A percentile compares a stretch with the other conserved stretches of the same genome.
Conservation (phyloP, 768 basidiomycete genomes). For the Tricholoma bakamatsutake region DNA sequence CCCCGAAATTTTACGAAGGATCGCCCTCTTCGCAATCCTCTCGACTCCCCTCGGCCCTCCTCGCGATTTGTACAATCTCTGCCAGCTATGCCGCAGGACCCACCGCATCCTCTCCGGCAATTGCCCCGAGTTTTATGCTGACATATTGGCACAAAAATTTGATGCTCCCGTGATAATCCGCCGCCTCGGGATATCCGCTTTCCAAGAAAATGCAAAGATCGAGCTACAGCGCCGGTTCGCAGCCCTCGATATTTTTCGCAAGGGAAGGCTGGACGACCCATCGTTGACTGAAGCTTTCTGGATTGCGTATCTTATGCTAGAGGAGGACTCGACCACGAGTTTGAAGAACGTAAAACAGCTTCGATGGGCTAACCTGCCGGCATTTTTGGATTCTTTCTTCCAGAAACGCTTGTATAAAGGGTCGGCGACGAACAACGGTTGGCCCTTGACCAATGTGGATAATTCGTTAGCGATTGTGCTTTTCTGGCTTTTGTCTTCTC, state of each 20-base stretch:
- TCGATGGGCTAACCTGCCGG: slow-evolving; percentile 34
- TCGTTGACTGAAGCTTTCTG: slow-evolving; percentile 40
- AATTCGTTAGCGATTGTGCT: slow-evolving; percentile 42
- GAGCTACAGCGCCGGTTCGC: slow-evolving; percentile 42
- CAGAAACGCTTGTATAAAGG: slow-evolving; percentile 33
- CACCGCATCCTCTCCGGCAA: slow-evolving; percentile 19
- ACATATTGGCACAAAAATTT: slow-evolving; percentile 43
- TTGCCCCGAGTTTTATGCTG: slow-evolving; percentile 27
- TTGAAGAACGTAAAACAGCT: slow-evolving; percentile 44
- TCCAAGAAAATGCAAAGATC: slow-evolving; percentile 27
- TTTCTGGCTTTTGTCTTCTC: slow-evolving; percentile 41
- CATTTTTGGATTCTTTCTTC: slow-evolving; percentile 35
- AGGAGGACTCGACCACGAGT: slow-evolving; percentile 39
- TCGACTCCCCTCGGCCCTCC: slow-evolving; percentile 28
- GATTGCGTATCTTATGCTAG: slow-evolving; percentile 51
- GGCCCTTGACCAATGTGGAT: slow-evolving; percentile 42
- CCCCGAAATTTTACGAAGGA: slow-evolving; percentile 29
- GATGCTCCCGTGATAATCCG: slow-evolving; percentile 37
- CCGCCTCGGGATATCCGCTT: slow-evolving; percentile 26
- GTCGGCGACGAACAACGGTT: slow-evolving; percentile 33
- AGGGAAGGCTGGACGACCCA: slow-evolving; percentile 28
- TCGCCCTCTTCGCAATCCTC: slow-evolving; percentile 25
- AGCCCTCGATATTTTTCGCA: slow-evolving; percentile 40
- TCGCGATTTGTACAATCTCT: slow-evolving; percentile 23
- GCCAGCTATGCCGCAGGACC: slow-evolving; percentile 28